phyloP scores from a whole-genome alignment of 495 filamentous ascomycete genomes.

The Penicillium canescens region DNA sequence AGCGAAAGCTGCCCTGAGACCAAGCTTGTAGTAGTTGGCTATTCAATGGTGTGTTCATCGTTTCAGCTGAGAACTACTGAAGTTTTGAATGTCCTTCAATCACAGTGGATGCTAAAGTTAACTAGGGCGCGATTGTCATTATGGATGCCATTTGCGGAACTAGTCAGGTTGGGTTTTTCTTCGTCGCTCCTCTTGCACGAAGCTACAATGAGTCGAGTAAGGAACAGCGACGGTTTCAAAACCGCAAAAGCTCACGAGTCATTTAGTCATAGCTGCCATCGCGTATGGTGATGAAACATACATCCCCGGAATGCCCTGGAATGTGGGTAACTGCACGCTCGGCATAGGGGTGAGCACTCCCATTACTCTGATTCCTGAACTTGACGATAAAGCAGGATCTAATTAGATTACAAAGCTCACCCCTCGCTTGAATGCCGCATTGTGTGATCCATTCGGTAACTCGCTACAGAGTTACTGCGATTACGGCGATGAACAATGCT shows the following conservation, averaged over 20 bases:
- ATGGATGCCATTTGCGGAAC: conserved; percentile 33
- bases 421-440: conserved; percentile 25
- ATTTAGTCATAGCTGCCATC: conserved; percentile 23
- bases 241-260: neutral
- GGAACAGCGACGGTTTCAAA: neutral
- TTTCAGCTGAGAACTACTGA: neutral
- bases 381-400: neutral
- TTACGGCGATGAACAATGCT: conserved; percentile 22
- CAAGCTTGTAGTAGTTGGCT: conserved; percentile 26
- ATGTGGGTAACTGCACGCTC: conserved; percentile 24
- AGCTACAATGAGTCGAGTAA: conserved; percentile 21
- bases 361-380: neutral
- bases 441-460: conserved; percentile 14
- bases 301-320: conserved; percentile 20
- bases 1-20: conserved; percentile 21
- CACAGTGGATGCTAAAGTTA: neutral
- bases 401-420: conserved; percentile 14
- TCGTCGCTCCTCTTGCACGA: conserved; percentile 17
- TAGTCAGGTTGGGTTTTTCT: conserved; percentile 20
- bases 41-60: conserved; percentile 19
- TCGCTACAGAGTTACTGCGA: conserved; percentile 29
- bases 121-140: conserved; percentile 24
- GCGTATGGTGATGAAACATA: conserved; percentile 30
- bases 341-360: conserved; percentile 23
- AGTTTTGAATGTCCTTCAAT: neutral